A percentile compares a stretch with the other conserved stretches of the same genome.
These are phyloP conservation scores for Tylopilus sp. DNA, from an alignment of 1,284 basidiomycete genomes.

Conservation along the genomic window DNA sequence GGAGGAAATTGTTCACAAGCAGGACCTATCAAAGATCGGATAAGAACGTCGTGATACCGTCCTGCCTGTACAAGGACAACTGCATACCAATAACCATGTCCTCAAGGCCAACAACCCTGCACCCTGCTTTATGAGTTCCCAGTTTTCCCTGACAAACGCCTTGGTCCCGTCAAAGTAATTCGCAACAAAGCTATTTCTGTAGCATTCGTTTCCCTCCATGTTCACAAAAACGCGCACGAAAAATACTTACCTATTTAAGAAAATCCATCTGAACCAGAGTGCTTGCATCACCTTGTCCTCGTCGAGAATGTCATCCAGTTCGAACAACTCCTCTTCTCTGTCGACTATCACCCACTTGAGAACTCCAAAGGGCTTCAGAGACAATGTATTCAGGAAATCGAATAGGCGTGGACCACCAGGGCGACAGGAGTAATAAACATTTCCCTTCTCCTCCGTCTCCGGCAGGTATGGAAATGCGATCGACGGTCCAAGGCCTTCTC, in stretches of 20 bases:
- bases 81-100: conserved; percentile 57
- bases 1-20: conserved; percentile 47
- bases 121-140: conserved; percentile 61
- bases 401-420: conserved; percentile 62
- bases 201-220: neutral
- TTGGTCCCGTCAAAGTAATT: conserved; percentile 52
- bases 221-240: neutral
- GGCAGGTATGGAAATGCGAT: conserved; percentile 54
- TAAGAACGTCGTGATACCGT: neutral
- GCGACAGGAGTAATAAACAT: conserved; percentile 58
- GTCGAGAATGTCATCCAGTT: conserved; percentile 62
- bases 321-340: conserved; percentile 69
- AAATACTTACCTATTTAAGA: conserved; percentile 53
- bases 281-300: conserved; percentile 76
- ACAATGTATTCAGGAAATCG: conserved; percentile 59
- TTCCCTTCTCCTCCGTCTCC: conserved; percentile 42
- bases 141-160: conserved; percentile 58
- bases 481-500: conserved; percentile 51
- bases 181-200: conserved; percentile 52
- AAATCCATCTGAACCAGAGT: conserved; percentile 72
- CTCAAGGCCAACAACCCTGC: conserved; percentile 67
- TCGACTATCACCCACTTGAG: conserved; percentile 66
- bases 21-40: conserved; percentile 40
- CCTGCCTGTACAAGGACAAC: neutral
- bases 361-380: conserved; percentile 59